Conservation (phyloP, 2,329 filamentous ascomycete species). For the Huntiella moniliformis region DNA sequence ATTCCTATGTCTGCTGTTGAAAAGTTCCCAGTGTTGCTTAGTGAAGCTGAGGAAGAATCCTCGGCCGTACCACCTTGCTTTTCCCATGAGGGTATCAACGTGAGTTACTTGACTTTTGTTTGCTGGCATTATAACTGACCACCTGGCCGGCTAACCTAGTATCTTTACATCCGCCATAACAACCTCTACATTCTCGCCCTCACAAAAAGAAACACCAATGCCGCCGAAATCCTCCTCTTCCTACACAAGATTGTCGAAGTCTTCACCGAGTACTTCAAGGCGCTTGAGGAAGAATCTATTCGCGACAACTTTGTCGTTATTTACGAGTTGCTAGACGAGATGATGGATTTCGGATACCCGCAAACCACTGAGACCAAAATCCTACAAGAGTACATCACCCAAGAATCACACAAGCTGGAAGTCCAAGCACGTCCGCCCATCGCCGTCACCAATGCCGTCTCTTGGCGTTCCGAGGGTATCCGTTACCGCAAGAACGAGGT, state of each 20-base stretch:
- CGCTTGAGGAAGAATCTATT: conserved; percentile 94
- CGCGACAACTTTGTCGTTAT: conserved; percentile 99
- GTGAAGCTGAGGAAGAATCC: conserved; percentile 97
- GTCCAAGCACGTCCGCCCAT: conserved; percentile 91
- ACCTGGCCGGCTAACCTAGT: conserved; percentile 31
- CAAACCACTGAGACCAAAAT: conserved; percentile 98
- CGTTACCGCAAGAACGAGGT: conserved; percentile 98
- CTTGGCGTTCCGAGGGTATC: conserved; percentile 94
- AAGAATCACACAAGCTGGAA: conserved; percentile 97
- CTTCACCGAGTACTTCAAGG: conserved; percentile 99
- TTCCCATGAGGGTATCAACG: conserved; percentile 96
- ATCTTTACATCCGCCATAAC: conserved; percentile 97
- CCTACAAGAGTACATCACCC: conserved; percentile 96
- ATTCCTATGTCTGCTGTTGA: conserved; percentile 99
- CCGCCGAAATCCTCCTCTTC: conserved; percentile 94
- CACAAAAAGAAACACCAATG: conserved; percentile 97
- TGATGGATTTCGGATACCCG: conserved; percentile 99
- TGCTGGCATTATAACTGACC: conserved; percentile 12
- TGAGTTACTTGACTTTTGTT: conserved; percentile 26
- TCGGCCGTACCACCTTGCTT: conserved; percentile 95
- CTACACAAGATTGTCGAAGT: conserved; percentile 96
- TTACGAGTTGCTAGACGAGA: conserved; percentile 95
- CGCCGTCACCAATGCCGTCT: conserved; percentile 93
- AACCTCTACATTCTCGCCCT: conserved; percentile 96
- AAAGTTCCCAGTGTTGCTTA: conserved; percentile 88